Evolutionary conservation across 139 green algal genomes (phyloP).

Genomic region (Pedinophyceae sp.): DNA sequence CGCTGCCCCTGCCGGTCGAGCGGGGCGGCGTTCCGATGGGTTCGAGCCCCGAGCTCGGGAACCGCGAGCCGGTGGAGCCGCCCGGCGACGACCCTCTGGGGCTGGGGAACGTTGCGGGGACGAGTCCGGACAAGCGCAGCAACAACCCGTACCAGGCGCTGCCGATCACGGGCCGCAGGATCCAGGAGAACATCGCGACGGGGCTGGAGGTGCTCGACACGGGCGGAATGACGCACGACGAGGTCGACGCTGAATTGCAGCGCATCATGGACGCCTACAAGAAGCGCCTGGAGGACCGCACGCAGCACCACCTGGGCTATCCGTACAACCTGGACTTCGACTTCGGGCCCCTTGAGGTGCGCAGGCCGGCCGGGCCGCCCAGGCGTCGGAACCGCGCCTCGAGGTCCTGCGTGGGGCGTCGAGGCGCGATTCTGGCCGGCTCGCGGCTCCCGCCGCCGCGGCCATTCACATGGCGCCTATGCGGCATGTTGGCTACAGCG

Average conservation of each 20-base stretch:
- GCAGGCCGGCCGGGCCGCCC: slow-evolving; percentile 2
- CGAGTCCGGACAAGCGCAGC: no score
- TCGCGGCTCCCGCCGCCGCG: no score
- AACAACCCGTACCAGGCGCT: slow-evolving; percentile 75
- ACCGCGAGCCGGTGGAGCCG: no score
- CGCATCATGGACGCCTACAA: slow-evolving; percentile 55
- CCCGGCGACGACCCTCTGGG: no score
- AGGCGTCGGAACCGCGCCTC: neutral
- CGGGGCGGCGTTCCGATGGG: no score
- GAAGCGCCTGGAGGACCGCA: slow-evolving; percentile 57
- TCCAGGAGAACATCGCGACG: slow-evolving; percentile 46
- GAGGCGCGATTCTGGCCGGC: neutral
- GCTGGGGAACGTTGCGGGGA: no score
- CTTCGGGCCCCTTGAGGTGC: slow-evolving; percentile 71
- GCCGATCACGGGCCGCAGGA: slow-evolving; percentile 37
- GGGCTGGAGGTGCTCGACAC: slow-evolving; percentile 42
- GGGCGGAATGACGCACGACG: slow-evolving; percentile 25
- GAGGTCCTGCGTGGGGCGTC: neutral
- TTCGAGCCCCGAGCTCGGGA: no score
- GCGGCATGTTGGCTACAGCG: neutral
- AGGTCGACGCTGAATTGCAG: neutral
- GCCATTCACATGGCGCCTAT: neutral
- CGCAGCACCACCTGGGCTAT: slow-evolving; percentile 79
- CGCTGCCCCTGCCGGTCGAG: no score
- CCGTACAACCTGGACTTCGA: slow-evolving; percentile 99